Evolutionary conservation across 345 rosid genomes (phyloP), one percentile per base, ranked within the genome.

Genomic region (Boechera divaricarpa): DNA sequence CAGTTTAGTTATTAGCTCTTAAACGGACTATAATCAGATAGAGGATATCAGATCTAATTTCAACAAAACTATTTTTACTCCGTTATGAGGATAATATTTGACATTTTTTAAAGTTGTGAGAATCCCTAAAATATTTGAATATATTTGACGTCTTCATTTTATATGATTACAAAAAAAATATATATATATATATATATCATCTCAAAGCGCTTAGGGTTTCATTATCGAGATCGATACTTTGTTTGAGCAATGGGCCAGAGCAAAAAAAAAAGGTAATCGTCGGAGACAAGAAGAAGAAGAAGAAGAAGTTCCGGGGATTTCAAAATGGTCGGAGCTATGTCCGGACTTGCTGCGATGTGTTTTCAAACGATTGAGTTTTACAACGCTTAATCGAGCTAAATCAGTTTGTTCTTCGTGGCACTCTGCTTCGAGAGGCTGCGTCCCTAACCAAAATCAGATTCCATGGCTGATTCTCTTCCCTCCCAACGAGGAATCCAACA

Each of bases 401-500:
- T 47, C 8, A 11, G 75, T 71, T 26, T 71, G 75, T 47, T 71
- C 66, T 7, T 47, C 75, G 36, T 71, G 67, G 67, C 48, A 49
- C 48, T 33, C 58, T 11, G 49, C 75, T 59, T 71, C 42, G 10
- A 32, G 36, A 59, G 28, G 35, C 26, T 70, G 67, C 28, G 9
- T 33, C 49, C 75, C 75, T 24, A 35, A 59, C 2, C 10, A 5
- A 13, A 59, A 71, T 59, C 49, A 71, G 75, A 71, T 70, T 18
- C 74, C 59, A 48, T 71, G 75, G 75, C 75, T 71, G 29, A 48
- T 71, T 60, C 67, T 71, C 58, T 71, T 71, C 65, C 56, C 65
- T 55, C n/a, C 0, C 28, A 26, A 16, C 16, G 16, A 16, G 16
- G 16, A 16, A 16, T 16, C 16, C 16, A 16, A 16, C 16, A 16